Evolutionary conservation across 2,329 filamentous ascomycete genomes (phyloP).

Genomic region (Ascocoryne sarcoides): DNA sequence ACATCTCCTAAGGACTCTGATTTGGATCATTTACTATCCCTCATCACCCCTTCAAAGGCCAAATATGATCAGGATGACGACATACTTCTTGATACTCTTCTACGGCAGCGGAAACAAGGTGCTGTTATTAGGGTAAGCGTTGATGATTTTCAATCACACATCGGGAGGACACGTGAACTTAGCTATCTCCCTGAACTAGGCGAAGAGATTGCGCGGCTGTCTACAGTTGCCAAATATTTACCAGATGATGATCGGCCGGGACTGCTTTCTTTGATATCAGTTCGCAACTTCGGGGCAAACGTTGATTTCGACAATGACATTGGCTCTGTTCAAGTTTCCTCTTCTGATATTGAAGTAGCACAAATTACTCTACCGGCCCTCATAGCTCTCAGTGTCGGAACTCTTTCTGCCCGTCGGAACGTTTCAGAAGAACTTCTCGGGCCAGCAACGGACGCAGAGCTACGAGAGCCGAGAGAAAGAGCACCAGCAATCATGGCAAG

Average conservation of each 20-base stretch:
- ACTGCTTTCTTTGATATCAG: constrained; percentile 61
- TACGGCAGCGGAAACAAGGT: constrained; percentile 80
- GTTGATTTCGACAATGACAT: constrained; percentile 60
- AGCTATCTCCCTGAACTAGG: constrained; percentile 60
- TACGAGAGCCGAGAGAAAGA: constrained; percentile 21
- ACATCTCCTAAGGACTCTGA: constrained; percentile 68
- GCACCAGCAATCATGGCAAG: constrained; percentile 74
- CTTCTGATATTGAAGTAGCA: constrained; percentile 59
- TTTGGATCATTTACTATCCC: constrained; percentile 68
- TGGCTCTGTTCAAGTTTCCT: constrained; percentile 51
- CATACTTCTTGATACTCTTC: constrained; percentile 84
- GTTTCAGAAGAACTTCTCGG: constrained; percentile 63
- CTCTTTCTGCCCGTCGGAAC: constrained; percentile 55
- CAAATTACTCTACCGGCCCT: constrained; percentile 82
- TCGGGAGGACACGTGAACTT: constrained; percentile 57
- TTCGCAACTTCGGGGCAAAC: constrained; percentile 54
- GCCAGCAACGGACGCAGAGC: constrained; percentile 30
- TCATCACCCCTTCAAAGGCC: constrained; percentile 87
- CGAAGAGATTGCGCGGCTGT: constrained; percentile 72
- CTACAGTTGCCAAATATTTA: constrained; percentile 85
- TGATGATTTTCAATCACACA: constrained; percentile 51
- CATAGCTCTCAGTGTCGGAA: constrained; percentile 65
- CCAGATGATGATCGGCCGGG: constrained; percentile 93
- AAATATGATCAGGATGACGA: constrained; percentile 84
- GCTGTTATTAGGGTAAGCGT: constrained; percentile 67